Percentiles rank a stretch among this genome's conserved stretches.
phyloP scores from a whole-genome alignment of 164 flowering plant genomes.

The Aristolochia californica region DNA sequence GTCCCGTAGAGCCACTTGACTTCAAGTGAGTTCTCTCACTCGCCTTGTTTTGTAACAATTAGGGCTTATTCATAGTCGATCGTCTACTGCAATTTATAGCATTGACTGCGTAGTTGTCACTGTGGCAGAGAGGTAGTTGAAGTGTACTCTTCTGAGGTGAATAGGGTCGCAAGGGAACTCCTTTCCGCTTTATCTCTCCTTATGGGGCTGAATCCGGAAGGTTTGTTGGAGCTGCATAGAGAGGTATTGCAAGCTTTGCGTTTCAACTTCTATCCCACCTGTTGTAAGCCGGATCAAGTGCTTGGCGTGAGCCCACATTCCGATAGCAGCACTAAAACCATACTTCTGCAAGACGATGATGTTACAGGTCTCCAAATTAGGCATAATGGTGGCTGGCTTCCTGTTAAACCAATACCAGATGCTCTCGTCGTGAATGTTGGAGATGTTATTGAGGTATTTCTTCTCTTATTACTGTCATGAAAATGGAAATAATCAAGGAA shows the following conservation, averaged over 20 bases:
- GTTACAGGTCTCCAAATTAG: slow-evolving; percentile 20
- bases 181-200: slow-evolving; percentile 12
- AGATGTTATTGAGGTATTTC: slow-evolving; percentile 26
- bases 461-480: neutral
- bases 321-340: slow-evolving; percentile 20
- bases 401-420: slow-evolving; percentile 21
- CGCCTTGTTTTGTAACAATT: neutral
- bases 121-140: slow-evolving; percentile 18
- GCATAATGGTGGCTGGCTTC: slow-evolving; percentile 17
- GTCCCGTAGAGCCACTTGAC: slow-evolving; percentile 13
- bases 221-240: slow-evolving; percentile 10
- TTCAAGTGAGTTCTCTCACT: slow-evolving; percentile 10
- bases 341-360: slow-evolving; percentile 29
- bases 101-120: no score
- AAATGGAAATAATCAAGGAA: no score
- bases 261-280: slow-evolving; percentile 22
- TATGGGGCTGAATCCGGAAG: slow-evolving; percentile 17
- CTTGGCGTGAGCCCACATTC: slow-evolving; percentile 27
- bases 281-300: slow-evolving; percentile 21
- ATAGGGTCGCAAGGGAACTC: slow-evolving; percentile 11
- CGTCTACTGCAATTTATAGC: no score
- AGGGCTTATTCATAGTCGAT: no score
- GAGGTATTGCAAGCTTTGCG: slow-evolving; percentile 16
- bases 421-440: slow-evolving; percentile 25
- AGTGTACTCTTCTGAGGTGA: slow-evolving; percentile 15